phyloP scores from a whole-genome alignment of 495 filamentous ascomycete species.

The Evernia prunastri region DNA sequence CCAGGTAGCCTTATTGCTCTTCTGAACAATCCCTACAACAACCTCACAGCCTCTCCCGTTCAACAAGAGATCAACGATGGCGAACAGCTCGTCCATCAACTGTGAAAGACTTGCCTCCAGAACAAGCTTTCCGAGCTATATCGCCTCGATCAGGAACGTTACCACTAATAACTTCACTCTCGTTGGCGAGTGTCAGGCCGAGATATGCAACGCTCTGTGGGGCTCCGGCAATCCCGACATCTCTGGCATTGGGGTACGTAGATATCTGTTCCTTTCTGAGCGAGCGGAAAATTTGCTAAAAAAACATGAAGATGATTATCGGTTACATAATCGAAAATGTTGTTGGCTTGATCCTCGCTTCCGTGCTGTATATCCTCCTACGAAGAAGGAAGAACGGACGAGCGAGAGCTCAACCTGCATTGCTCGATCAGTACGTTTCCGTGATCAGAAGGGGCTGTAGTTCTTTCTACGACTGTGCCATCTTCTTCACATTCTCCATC shows the following conservation, averaged over 20 bases:
- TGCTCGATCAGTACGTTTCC: background rate
- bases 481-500: conserved; percentile 33
- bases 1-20: background rate
- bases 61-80: background rate
- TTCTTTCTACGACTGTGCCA: conserved; percentile 30
- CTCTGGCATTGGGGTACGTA: conserved; percentile 27
- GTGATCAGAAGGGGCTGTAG: conserved; percentile 12
- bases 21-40: background rate
- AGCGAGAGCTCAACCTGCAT: background rate
- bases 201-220: conserved; percentile 29
- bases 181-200: conserved; percentile 21
- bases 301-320: conserved; percentile 24
- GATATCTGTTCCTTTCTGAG: background rate
- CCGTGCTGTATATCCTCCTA: conserved; percentile 3
- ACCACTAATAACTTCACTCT: conserved; percentile 17
- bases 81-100: conserved; percentile 10
- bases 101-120: conserved; percentile 18
- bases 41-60: too few relatives aligned
- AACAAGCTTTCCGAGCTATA: conserved; percentile 21
- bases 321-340: conserved; percentile 26
- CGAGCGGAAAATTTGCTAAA: conserved; percentile 8
- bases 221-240: conserved; percentile 29
- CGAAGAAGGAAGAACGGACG: background rate
- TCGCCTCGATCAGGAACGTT: conserved; percentile 19
- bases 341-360: conserved; percentile 16